Evolutionary conservation across 768 basidiomycete genomes (phyloP), one percentile per base, ranked within the genome.

Genomic region (Guyanaporus albipodus): DNA sequence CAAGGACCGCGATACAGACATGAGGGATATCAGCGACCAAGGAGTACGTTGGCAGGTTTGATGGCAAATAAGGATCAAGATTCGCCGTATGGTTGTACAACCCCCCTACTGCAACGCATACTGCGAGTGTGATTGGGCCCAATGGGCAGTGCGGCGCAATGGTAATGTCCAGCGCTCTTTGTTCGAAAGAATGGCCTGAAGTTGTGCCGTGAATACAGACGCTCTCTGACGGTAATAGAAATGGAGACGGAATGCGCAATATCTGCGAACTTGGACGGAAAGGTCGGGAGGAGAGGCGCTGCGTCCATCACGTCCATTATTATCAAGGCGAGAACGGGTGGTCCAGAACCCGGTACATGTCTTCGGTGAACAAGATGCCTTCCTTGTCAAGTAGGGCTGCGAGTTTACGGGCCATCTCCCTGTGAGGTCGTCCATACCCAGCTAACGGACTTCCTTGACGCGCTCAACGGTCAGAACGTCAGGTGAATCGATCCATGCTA

Each of bases 61-160:
- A 23, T 18, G 34, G 19, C 6, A n/a, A 23, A 32, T 28, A n/a
- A 15, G 19, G 28, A 24, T 27, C 18, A 43, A 31, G 1, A 61
- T 77, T 53, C 50, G 78, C 83, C 83, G 56, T 85, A 85, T 4
- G 78, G 78, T 10, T 76, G 72, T 19, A 74, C 67, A 28, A 77
- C 69, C 4, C 69, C 4, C 74, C 83, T 4, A 87, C 73, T 44
- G 85, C 81, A 34, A 86, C 75, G 56, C 79, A 82, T 18, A 84
- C 83, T 6, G 84, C 86, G 19, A 87, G 72, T 0, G 84, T 82
- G 24, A 88, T 77, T 0, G 85, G 86, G 0, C 83, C 83, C 2
- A 85, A 57, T 2, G 85, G 85, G 64, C 83, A 86, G 57, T 87
- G 84, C 5, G 86, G 84, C 0, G 83, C 85, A 42, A 83, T 59